Percentiles rank a stretch among this genome's conserved stretches.
Conservation (phyloP, 805 yeast genomes). For the Kuraishia capsulata region DNA sequence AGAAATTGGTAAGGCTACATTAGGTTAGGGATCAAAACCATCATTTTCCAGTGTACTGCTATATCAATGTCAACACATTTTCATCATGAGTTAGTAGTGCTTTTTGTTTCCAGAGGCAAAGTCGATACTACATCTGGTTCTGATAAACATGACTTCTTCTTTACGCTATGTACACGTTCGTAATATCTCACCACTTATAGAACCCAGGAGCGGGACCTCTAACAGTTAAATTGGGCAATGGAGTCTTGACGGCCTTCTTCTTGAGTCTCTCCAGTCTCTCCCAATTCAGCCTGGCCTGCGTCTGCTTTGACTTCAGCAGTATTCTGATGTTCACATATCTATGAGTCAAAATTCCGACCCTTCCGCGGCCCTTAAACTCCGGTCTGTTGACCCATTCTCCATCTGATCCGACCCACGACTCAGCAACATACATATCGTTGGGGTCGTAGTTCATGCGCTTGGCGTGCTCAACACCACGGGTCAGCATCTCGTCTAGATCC, state of each 20-base stretch:
- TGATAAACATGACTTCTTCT: background rate
- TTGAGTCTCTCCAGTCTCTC: constrained; percentile 44
- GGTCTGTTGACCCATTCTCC: constrained; percentile 62
- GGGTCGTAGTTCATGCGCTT: constrained; percentile 47
- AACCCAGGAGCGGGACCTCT: constrained; percentile 42
- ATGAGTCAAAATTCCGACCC: constrained; percentile 71
- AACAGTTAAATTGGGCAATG: constrained; percentile 32
- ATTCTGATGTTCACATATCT: constrained; percentile 76
- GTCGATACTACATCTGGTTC: too few relatives aligned
- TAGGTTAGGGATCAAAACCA: too few relatives aligned
- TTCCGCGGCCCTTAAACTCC: constrained; percentile 86
- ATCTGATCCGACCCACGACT: constrained; percentile 90
- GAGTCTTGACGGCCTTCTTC: constrained; percentile 29
- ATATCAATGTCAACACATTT: too few relatives aligned
- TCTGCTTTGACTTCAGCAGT: constrained; percentile 59
- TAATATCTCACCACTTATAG: constrained; percentile 39
- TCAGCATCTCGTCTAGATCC: constrained; percentile 69
- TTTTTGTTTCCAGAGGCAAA: too few relatives aligned
- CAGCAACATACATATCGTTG: constrained; percentile 59
- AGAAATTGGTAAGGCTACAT: too few relatives aligned
- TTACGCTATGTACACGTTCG: constrained; percentile 5
- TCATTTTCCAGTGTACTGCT: too few relatives aligned
- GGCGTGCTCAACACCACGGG: constrained; percentile 65
- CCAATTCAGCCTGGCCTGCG: constrained; percentile 49
- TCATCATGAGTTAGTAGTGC: too few relatives aligned